Evolutionary conservation across 2,329 filamentous ascomycete genomes (phyloP), one percentile per base, ranked within the genome.

Genomic region (Pseudodiploospora longispora): DNA sequence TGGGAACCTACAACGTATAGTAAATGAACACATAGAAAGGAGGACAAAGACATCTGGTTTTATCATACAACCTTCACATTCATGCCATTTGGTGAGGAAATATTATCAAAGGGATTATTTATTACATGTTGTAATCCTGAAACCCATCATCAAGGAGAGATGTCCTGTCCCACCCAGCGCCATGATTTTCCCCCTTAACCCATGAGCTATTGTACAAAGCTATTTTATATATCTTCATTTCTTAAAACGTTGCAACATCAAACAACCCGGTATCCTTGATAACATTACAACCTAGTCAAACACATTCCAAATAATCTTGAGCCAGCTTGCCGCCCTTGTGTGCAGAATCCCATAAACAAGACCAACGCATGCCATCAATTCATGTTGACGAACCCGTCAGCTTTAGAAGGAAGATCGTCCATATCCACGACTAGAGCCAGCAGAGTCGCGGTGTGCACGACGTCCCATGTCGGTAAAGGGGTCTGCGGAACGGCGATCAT

Each of bases 381-480:
- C 19, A 19, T 19, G 19, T 19, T 19, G 19, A 19, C 19, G 19
- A 19, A 19, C 19, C 19, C 19, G 19, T 19, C 36, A 34, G 9
- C 38, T 44, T 42, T 27, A 36, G 46, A 45, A 39, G 32, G 46
- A 40, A 43, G 44, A 48, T 27, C 38, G 33, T 9, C 47, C 44
- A 30, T 51, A 48, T 30, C 51, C 49, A n/a, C 55, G 40, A 29
- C 52, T 47, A 10, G 50, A 44, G 36, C 53, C 46, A 32, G 36
- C 40, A 8, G 10, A 51, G 36, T 61, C 60, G 10, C 58, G 57
- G 30, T 53, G 59, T 8, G 42, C 53, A 29, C 49, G 49, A 6
- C 47, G 46, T 27, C 58, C 51, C 50, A 62, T 59, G 35, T 53
- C 47, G 7, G 50, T 44, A 31, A 64, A 64, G 12, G 55, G 49